Evolutionary conservation across 31 red algal species (phyloP), one percentile per base, ranked within the genome.

Genomic region (Porphyra umbilicalis): DNA sequence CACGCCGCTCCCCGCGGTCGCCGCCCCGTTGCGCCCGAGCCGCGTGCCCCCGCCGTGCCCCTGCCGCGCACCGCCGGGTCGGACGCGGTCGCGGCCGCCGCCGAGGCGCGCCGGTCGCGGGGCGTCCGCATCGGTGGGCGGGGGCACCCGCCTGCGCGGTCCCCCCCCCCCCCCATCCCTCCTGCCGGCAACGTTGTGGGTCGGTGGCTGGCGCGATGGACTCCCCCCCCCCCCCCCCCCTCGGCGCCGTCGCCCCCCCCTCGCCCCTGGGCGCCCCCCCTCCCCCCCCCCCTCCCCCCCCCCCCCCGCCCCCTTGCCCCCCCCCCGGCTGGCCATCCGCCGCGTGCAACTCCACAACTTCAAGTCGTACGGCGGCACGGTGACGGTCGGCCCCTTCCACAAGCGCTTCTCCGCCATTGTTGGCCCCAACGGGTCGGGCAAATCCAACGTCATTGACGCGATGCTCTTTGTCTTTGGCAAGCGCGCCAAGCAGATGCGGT

Each of bases 381-480:
- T 98, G 36, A 79, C 84, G 42, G 92, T 98, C 38, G 95, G 95
- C 38, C 95, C 95, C 6, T 95, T 99, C 40, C 93, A 99, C 82
- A 92, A 92, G 79, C 85, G 75, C 35, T 95, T 99, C 79, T 90
- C 93, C 8, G 91, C 97, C 6, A 93, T 95, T 87, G 97, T 95
- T 33, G 97, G 97, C 33, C 97, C 97, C 9, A 99, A 99, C 78
- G 97, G 97, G 14, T 94, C 90, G 34, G 97, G 97, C 36, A 99
- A 99, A 81, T 91, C 88, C 29, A 99, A 99, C 79, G 87, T 95
- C 36, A 94, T 95, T 46, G 97, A 99, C 81, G 93, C 97, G 33
- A 94, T 99, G 90, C 77, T 95, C 35, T 99, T 99, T 81, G 97
- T 99, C 13, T 95, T 99, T 86, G 97, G 97, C 39, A 85, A 89